Base-by-base conservation (phyloP, 768 basidiomycete genomes). In the Macrolepiota fuliginosa region DNA sequence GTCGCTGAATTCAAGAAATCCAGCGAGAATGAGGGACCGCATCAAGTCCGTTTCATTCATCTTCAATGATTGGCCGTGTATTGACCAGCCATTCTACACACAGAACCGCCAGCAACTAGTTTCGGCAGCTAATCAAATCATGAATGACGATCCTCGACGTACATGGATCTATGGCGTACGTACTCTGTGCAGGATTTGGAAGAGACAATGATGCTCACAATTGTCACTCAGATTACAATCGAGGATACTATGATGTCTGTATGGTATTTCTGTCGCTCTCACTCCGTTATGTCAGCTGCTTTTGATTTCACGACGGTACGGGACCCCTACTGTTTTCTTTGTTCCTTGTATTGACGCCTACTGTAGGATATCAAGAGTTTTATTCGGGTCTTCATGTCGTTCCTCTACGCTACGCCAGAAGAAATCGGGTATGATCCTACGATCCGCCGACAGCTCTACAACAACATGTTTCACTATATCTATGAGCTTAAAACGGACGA, bases 241-340 rank as follows among this genome's bases (percentile, higher is more conserved):
- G 63, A 64, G 36, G 47, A 61, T 22, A 47, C 51, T 24, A 45
- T 25, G 13, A 51, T 61, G 19, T 46, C 63, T 3, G 17, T 64
- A 0, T 64, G 58, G 58, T 64, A 64, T 35, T 64, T 60, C 35
- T 64, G 58, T 11, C 63, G 59, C 10, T 42, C 58, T 13, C 63
- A 64, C 32, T 61, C 63, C 5, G 54, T 56, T 9, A 64, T 56
- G 40, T 49, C 63, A 13, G 39, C 19, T 35, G 22, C 46, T 0
- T 64, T 64, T 37, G 52, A 56, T 36, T 56, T 56, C 15, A 36
- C 58, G n/a, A 51, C 42, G 46, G 63, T 64, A 52, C 2, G 17
- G 4, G 42, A 17, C 17, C 32, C 4, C 32, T 6, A 3, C n/a
- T n/a, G 25, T 15, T 39, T 13, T 11, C 10, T n/a, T n/a, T 40